A percentile compares a stretch with the other conserved stretches of the same genome.
phyloP scores from a whole-genome alignment of 23 red algal species.

The Gracilaria domingensis region DNA sequence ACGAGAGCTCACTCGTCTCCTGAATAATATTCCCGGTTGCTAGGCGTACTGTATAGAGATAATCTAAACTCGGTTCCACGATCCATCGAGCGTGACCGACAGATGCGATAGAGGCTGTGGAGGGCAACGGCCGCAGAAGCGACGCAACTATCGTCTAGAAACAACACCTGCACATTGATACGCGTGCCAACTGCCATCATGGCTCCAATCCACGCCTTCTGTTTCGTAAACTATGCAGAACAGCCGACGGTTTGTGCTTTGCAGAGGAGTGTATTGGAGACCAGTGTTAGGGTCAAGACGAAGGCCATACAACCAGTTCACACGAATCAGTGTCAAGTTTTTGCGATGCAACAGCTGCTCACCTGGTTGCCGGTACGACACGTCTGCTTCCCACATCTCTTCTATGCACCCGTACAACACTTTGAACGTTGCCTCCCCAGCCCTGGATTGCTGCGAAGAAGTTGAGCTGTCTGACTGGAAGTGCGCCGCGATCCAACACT shows the following conservation, averaged over 20 bases:
- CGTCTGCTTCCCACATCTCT: conserved; percentile 5
- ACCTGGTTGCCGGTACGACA: neutral
- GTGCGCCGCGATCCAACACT: conserved; percentile 6
- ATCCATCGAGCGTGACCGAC: too few species aligned
- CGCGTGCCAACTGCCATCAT: too few species aligned
- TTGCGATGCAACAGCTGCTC: neutral
- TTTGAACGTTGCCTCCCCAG: neutral
- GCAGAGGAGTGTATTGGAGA: neutral
- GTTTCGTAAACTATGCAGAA: too few species aligned
- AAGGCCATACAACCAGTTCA: conserved; percentile 10
- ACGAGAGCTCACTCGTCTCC: too few species aligned
- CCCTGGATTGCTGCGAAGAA: neutral
- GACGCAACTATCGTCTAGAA: too few species aligned
- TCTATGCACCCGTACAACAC: neutral
- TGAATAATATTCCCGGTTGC: too few species aligned
- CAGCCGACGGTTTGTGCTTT: neutral
- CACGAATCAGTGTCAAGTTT: neutral
- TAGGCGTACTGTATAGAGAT: too few species aligned
- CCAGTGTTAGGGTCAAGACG: neutral
- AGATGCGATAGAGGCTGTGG: too few species aligned
- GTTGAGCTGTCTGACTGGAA: neutral
- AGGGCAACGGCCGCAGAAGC: too few species aligned
- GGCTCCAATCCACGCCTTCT: too few species aligned
- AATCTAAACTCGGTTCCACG: too few species aligned
- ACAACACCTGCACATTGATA: too few species aligned